Evolutionary conservation across 495 filamentous ascomycete genomes (phyloP), one percentile per base, ranked within the genome.

Genomic region (Tuber brumale): DNA sequence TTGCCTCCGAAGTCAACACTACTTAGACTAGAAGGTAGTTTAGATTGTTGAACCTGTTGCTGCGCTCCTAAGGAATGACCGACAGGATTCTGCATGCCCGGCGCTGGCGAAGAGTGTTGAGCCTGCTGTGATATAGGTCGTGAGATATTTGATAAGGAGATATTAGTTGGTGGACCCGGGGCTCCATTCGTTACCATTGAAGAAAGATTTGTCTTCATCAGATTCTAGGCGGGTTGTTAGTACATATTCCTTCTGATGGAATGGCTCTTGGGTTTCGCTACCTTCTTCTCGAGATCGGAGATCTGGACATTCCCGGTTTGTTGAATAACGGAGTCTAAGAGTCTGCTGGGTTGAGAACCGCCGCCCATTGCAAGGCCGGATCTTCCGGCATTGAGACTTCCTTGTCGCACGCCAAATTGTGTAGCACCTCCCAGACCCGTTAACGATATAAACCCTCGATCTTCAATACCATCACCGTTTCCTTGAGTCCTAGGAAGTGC

Each of bases 111-210:
- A 75, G 76, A 74, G 70, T 81, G 42, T 42, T 82, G 80, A 71
- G 89, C 85, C 82, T 90, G 89, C 12, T 88, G 85, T 45, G 88
- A 77, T 74, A 88, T 86, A 70, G 90, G 90, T 81, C 91, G 83
- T 16, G 89, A 90, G 61, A 80, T 72, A n/a, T 72, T 80, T 80
- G 79, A 76, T 72, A 78, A 74, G 14, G 79, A 74, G 70, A 77
- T 74, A 46, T 71, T 80, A 75, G 72, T 80, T 72, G 78, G 74
- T 27, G 76, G 76, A 14, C 80, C 80, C 41, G 80, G 80, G 21
- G 79, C 74, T 69, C 80, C 80, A 35, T 82, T 82, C 41, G 79
- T 61, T 74, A 80, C 57, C 77, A 78, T 78, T 45, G 77, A 77
- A 21, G 75, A 73, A 9, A 75, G 19, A 45, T 51, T 77, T 44